phyloP scores from a whole-genome alignment of 177 flowering plant species.

The Vitis hybrid region DNA sequence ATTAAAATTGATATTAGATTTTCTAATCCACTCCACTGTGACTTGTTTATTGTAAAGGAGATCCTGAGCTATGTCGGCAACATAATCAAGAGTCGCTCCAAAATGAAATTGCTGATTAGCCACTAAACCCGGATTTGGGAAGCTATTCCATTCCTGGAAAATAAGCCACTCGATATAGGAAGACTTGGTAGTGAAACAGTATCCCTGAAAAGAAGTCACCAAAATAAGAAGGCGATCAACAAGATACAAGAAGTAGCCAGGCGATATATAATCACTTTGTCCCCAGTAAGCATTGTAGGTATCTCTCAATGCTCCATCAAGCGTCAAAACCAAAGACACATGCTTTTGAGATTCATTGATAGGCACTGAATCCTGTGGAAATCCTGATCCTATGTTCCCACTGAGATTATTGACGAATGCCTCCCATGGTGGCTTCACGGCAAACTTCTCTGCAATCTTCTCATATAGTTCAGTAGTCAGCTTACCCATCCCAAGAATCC shows the following conservation, averaged over 20 bases:
- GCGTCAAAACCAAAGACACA: conserved; percentile 10
- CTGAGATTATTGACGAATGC: conserved; percentile 29
- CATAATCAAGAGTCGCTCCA: conserved; percentile 5
- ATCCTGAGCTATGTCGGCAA: conserved; percentile 6
- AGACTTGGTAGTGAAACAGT: conserved; percentile 41
- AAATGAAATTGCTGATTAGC: neutral
- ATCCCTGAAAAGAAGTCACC: conserved; percentile 28
- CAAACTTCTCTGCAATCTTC: conserved; percentile 19
- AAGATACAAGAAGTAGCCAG: conserved; percentile 57
- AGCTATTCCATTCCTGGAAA: conserved; percentile 21
- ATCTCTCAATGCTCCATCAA: conserved; percentile 38
- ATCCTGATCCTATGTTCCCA: conserved; percentile 9
- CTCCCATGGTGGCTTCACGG: conserved; percentile 33
- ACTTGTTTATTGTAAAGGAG: conserved; percentile 20
- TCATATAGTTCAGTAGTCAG: conserved; percentile 24
- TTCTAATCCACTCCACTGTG: conserved; percentile 42
- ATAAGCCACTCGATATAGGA: conserved; percentile 47
- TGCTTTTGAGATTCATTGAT: conserved; percentile 4
- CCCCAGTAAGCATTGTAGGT: conserved; percentile 44
- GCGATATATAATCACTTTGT: conserved; percentile 48
- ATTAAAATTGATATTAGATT: conserved; percentile 10
- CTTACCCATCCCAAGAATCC: conserved; percentile 39
- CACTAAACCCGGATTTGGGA: neutral
- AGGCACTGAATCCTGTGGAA: neutral
- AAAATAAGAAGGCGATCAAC: conserved; percentile 55